Percentiles rank a stretch among this genome's conserved stretches.
These are phyloP conservation scores for Verticillium longisporum DNA, from an alignment of 2,329 filamentous ascomycete species.

Conservation along the genomic window DNA sequence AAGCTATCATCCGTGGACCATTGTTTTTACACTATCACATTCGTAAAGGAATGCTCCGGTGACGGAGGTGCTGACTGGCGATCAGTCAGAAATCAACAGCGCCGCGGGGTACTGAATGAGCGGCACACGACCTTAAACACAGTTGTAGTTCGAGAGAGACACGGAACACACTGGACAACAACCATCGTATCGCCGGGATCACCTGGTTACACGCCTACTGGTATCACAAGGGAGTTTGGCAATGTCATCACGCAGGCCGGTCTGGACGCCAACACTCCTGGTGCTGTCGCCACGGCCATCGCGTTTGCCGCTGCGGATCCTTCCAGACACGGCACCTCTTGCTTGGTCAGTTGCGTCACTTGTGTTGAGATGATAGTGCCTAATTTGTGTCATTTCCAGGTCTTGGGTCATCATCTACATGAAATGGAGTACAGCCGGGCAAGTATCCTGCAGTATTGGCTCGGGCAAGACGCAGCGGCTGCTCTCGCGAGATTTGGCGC, in stretches of 20 bases:
- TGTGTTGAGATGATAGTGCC: background rate
- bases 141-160: too few relatives aligned
- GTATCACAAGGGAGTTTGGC: background rate
- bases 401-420: background rate
- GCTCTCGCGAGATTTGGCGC: background rate
- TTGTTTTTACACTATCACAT: too few relatives aligned
- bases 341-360: background rate
- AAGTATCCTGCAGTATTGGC: background rate
- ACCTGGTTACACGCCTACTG: background rate
- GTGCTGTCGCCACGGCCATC: background rate
- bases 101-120: too few relatives aligned
- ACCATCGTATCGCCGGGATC: too few relatives aligned
- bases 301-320: background rate
- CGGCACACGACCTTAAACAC: too few relatives aligned
- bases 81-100: too few relatives aligned
- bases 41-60: too few relatives aligned
- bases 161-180: too few relatives aligned
- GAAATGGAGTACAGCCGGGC: background rate
- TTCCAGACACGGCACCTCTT: background rate
- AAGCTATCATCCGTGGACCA: too few relatives aligned
- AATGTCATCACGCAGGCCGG: background rate
- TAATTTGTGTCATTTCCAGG: background rate
- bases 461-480: background rate
- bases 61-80: too few relatives aligned
- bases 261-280: background rate